A percentile compares a stretch with the other conserved stretches of the same genome.
phyloP scores from a whole-genome alignment of 331 rosid genomes.

The Telfairia occidentalis region DNA sequence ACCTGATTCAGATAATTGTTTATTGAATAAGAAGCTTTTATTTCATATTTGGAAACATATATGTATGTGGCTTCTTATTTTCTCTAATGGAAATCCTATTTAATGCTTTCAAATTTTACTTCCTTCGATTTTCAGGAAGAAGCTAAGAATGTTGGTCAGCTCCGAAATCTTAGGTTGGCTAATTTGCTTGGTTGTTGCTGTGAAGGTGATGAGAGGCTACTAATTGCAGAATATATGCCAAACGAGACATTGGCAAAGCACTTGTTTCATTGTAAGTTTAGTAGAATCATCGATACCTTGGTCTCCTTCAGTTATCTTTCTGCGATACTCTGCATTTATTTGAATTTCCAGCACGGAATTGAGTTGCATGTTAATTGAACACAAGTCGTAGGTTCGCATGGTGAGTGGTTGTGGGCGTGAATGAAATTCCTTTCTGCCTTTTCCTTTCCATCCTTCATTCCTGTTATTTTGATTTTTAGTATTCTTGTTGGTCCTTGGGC shows the following conservation, averaged over 20 bases:
- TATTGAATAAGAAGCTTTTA: neutral
- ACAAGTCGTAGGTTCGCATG: neutral
- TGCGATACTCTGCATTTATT: neutral
- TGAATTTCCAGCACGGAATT: neutral
- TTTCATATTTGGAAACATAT: neutral
- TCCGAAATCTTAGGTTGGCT: conserved; percentile 38
- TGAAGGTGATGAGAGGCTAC: conserved; percentile 58
- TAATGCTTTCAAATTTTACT: neutral
- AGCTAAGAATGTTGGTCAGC: conserved; percentile 55
- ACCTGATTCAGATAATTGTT: neutral
- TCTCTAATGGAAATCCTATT: neutral
- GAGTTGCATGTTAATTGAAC: neutral
- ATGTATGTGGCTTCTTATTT: neutral
- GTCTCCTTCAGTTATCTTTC: neutral
- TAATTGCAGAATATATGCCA: conserved; percentile 78
- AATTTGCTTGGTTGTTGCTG: conserved; percentile 69
- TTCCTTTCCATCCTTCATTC: neutral
- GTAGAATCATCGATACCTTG: neutral
- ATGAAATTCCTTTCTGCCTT: neutral
- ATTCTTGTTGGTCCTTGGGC: neutral
- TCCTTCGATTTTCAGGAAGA: conserved; percentile 14
- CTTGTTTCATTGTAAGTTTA: conserved; percentile 17
- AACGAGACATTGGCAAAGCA: conserved; percentile 31
- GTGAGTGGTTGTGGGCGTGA: neutral
- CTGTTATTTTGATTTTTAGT: neutral